Conservation (phyloP, 495 filamentous ascomycete species). For the Xanthoparmelia taractica region DNA sequence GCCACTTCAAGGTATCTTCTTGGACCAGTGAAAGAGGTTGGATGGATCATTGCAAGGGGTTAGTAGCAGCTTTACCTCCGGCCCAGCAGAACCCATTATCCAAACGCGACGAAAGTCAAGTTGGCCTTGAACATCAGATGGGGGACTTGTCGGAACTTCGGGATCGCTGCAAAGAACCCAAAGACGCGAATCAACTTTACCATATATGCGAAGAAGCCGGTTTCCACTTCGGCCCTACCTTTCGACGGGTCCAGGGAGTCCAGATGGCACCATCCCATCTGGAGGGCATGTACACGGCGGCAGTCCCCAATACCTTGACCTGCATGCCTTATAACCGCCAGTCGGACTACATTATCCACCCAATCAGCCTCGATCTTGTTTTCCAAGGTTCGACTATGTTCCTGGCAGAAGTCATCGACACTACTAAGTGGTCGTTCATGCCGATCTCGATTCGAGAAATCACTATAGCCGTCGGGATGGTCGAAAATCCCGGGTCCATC, state of each 20-base stretch:
- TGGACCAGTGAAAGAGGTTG: conserved; percentile 2
- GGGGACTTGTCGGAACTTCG: not conserved
- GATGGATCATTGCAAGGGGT: not conserved
- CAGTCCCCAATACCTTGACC: not conserved
- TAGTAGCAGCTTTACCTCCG: not conserved
- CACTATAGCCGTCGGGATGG: not conserved
- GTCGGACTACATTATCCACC: conserved; percentile 1
- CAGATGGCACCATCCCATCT: not conserved
- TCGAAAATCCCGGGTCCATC: not conserved
- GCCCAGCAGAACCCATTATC: conserved; percentile 1
- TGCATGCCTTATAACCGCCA: not conserved
- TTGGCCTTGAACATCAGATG: not conserved
- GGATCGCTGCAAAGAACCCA: not conserved
- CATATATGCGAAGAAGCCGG: not conserved
- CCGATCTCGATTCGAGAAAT: conserved; percentile 2
- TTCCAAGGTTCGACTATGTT: not conserved
- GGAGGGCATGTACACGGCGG: not conserved
- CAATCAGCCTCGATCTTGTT: conserved; percentile 1
- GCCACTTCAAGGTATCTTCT: conserved; percentile 1
- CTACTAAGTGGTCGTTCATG: not conserved
- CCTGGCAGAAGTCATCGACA: not conserved
- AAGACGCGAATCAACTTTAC: not conserved
- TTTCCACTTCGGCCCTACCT: not conserved
- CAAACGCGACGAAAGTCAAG: not conserved
- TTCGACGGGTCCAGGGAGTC: not conserved